Base-by-base conservation (phyloP, 1,139 yeast genomes). In the Saccharomyces hybrid region DNA sequence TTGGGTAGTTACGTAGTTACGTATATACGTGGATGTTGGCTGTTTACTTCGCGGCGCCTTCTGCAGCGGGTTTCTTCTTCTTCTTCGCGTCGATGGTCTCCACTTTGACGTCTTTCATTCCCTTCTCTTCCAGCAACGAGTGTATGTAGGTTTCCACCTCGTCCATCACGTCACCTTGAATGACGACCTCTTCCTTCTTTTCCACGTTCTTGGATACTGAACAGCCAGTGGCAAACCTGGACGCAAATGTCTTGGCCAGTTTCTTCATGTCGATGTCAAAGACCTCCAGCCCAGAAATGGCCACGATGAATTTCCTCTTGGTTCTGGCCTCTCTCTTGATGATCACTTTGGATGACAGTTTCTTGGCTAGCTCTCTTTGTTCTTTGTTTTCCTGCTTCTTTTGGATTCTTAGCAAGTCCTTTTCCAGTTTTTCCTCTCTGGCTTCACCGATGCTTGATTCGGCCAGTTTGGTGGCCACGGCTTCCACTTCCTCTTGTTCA, bases 151-250 rank as follows among this genome's bases (percentile, higher is more conserved):
- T 86, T 67, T 86, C 95, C 26, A 93, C 95, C 65, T 87, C 96
- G 62, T 90, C 97, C 59, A 91, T 86, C 50, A 91, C 95, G 71
- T 93, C 99, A 63, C 99, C 99, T 74, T 91, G 98, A 56, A 91
- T 86, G 59, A 89, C 81, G 55, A 91, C 83, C 67, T 91, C 98
- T 60, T 91, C 97, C 68, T 86, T 87, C 72, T 91, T 91, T 63
- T 91, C 98, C 8, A 84, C 93, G 59, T 85, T 86, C 73, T 91
- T 91, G 6, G 91, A 84, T n/a, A 91, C 97, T 48, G 95, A 83
- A 26, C 97, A 95, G 50, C 99, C 99, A 2, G 98, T 91, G 25
- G 99, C 99, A 69, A 91, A 93, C 70, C 88, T 89, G 46, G 95
- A 85, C 0, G 97, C 95, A 72, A 93, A 89, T 0, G 90, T 84